phyloP scores from a whole-genome alignment of 495 filamentous ascomycete genomes.

The Xylaria flabelliformis region DNA sequence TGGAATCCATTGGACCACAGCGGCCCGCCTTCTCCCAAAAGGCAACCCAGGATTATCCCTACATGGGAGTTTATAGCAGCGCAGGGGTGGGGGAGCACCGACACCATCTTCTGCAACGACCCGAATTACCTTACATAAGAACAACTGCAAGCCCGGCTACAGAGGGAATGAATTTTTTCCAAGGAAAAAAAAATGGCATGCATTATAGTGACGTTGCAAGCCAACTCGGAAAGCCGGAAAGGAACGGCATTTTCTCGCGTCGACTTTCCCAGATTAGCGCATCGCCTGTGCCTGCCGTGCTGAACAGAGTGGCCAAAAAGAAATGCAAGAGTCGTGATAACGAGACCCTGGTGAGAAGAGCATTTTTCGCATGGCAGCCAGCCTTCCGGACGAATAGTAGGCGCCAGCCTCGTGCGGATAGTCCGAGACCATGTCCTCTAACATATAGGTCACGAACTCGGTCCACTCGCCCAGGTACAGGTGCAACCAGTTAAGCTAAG shows the following conservation, averaged over 20 bases:
- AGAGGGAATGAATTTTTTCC: not conserved
- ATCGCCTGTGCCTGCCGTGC: not conserved
- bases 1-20: not conserved
- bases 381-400: not conserved
- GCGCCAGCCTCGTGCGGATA: not conserved
- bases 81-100: conserved; percentile 19
- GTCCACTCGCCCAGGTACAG: not conserved
- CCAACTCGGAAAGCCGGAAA: not conserved
- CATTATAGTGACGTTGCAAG: not conserved
- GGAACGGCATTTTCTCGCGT: not conserved
- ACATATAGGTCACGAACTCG: not conserved
- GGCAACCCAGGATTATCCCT: not conserved
- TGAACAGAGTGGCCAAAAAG: conserved; percentile 7
- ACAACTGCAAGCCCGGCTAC: too few relatives aligned
- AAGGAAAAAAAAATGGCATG: not conserved
- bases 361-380: not conserved
- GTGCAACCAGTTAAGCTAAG: not conserved
- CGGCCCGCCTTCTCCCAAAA: not conserved
- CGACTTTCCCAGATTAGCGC: not conserved
- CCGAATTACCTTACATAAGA: not conserved
- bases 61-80: not conserved
- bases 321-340: not conserved
- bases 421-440: not conserved
- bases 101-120: not conserved
- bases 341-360: not conserved